Conservation (phyloP, 768 basidiomycete genomes). For the Tylopilus vinaceipallidus region DNA sequence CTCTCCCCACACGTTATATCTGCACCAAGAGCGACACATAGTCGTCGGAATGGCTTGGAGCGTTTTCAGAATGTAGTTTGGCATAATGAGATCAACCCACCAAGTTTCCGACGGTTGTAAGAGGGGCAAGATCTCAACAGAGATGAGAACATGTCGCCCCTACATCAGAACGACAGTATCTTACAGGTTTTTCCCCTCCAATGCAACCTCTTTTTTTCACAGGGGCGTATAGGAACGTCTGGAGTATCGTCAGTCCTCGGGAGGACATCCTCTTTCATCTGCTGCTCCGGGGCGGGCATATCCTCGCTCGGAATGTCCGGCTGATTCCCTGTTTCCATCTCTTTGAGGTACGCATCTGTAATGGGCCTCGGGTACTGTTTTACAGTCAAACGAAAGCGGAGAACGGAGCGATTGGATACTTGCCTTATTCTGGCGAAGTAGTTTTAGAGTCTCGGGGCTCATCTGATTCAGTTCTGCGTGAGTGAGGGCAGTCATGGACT, state of each 20-base stretch:
- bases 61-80: neutral
- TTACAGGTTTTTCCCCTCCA: constrained; percentile 87
- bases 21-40: constrained; percentile 83
- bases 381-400: neutral
- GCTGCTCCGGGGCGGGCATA: constrained; percentile 15
- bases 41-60: constrained; percentile 81
- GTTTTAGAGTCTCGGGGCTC: constrained; percentile 53
- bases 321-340: constrained; percentile 39
- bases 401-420: constrained; percentile 4
- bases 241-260: constrained; percentile 35
- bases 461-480: constrained; percentile 71
- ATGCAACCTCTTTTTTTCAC: constrained; percentile 83
- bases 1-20: constrained; percentile 97
- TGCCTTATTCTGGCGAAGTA: constrained; percentile 70
- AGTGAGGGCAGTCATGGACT: constrained; percentile 43
- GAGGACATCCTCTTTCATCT: neutral
- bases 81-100: constrained; percentile 36
- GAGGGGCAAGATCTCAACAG: constrained; percentile 60
- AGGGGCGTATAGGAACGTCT: constrained; percentile 67
- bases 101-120: constrained; percentile 95
- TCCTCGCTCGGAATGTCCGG: neutral
- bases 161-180: constrained; percentile 20
- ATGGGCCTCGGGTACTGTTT: constrained; percentile 64
- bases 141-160: constrained; percentile 28
- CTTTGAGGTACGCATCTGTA: constrained; percentile 57